Base-by-base conservation (phyloP, 169 alveolate genomes). In the Plasmodium relictum region DNA sequence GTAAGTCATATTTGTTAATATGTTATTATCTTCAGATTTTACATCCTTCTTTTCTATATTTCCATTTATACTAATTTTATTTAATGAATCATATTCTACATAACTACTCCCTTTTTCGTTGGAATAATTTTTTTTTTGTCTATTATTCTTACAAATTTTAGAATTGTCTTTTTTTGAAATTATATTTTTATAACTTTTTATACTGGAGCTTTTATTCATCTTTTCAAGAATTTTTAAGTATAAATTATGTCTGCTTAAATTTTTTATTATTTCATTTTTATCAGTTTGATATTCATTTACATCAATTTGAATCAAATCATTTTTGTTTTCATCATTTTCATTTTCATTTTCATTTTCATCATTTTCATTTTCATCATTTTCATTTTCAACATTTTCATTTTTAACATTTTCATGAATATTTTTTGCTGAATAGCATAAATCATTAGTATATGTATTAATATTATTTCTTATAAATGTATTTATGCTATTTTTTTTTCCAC, bases 151-250 rank as follows among this genome's bases (percentile, higher is more conserved):
- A 31, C 5, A 16, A 24, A 18, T 22, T 22, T 22, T 8, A 31
- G 10, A 14, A 3, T 31, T 0, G 22, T 63, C 20, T 31, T 63
- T 31, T 14, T 26, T 14, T 63, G 50, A 24, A 63, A 16, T 37
- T 4, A 63, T 37, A 16, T 37, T 37, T 63, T 26, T 63, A 37
- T 63, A 31, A 26, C 73, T 31, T 63, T 24, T 9, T 3, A 6
- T 24, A 22, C 4, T 26, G 14, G 3, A 22, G 26, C 31, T 24
- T 39, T 63, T 63, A 63, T 37, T 63, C 37, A 31, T 63, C 7
- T 39, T 39, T 63, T 63, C 73, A 26, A 63, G 45, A 63, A 63
- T 16, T 31, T 42, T 37, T 14, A 63, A 26, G 20, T 63, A 63
- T 5, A 37, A 24, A 59, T 59, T 59, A 59, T 59, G 68, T 59